Conservation (phyloP, 768 basidiomycete species). For the Trametes cubensis region DNA sequence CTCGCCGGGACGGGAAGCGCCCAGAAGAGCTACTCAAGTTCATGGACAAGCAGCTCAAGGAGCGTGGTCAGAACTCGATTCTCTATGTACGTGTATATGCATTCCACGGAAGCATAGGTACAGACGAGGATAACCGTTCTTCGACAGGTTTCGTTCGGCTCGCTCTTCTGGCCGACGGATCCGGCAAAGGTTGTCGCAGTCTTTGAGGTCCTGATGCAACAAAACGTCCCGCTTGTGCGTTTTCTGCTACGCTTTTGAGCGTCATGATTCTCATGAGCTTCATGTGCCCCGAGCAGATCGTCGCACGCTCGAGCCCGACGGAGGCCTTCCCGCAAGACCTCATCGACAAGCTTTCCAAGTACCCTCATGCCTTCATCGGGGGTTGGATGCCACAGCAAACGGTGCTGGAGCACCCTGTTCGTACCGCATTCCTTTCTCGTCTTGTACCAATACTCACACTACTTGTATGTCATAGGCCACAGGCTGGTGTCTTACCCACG, state of each 20-base stretch:
- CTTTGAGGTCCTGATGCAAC: constrained; percentile 8
- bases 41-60: constrained; percentile 13
- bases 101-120: no score
- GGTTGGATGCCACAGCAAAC: constrained; percentile 12
- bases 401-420: constrained; percentile 4
- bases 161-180: constrained; percentile 13
- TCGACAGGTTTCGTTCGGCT: constrained; percentile 5
- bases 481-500: constrained; percentile 15
- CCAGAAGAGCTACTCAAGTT: constrained; percentile 17
- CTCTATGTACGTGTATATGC: constrained; percentile 1
- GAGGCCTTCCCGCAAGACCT: not conserved
- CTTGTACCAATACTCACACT: not conserved
- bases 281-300: not conserved
- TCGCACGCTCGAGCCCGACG: not conserved
- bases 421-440: not conserved
- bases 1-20: no score
- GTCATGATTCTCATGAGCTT: not conserved
- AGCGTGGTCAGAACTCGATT: constrained; percentile 1
- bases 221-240: constrained; percentile 6
- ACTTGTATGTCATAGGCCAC: not conserved
- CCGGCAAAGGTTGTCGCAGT: constrained; percentile 1
- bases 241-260: not conserved
- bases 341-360: not conserved
- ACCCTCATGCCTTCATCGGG: not conserved
- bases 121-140: not conserved